Evolutionary conservation across 805 yeast species (phyloP).

Genomic region (Candida chilensis): DNA sequence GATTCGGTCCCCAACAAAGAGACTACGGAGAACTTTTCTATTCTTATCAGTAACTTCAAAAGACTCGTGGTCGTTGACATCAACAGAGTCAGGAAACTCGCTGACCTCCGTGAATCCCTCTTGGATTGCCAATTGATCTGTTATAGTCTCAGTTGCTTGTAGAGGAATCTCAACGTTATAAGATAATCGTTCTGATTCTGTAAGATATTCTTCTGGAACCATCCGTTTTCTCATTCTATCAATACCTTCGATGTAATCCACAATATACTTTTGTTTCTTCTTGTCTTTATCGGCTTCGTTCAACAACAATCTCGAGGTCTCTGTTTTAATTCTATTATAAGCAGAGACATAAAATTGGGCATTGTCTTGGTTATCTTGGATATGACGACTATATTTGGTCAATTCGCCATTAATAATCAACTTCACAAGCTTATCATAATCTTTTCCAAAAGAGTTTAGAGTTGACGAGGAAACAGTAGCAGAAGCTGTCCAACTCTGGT

Average conservation of each 20-base stretch:
- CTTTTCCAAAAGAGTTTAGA: too few relatives aligned
- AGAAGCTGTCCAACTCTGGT: too few relatives aligned
- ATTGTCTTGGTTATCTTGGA: conserved; percentile 63
- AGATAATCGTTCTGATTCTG: conserved; percentile 31
- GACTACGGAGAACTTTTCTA: conserved; percentile 61
- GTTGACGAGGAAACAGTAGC: too few relatives aligned
- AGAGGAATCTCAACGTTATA: conserved; percentile 31
- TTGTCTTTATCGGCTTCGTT: conserved; percentile 8
- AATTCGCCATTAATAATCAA: conserved; percentile 26
- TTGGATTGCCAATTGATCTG: too few relatives aligned
- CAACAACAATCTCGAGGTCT: conserved; percentile 22
- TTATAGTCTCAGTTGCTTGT: conserved; percentile 6
- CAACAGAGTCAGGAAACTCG: conserved; percentile 26
- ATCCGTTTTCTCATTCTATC: conserved; percentile 60
- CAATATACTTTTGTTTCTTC: conserved; percentile 24
- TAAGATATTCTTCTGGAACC: conserved; percentile 40
- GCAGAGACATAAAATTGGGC: conserved; percentile 33
- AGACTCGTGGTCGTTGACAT: conserved; percentile 4
- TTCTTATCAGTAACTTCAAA: conserved; percentile 42
- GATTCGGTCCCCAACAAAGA: conserved; percentile 64
- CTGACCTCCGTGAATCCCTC: too few relatives aligned
- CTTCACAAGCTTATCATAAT: conserved; percentile 12
- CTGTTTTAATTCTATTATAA: conserved; percentile 39
- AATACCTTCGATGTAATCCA: conserved; percentile 65
- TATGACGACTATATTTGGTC: conserved; percentile 38